Base-by-base conservation (phyloP, 1,284 basidiomycete genomes). In the Austroboletus novae-zelandiae region DNA sequence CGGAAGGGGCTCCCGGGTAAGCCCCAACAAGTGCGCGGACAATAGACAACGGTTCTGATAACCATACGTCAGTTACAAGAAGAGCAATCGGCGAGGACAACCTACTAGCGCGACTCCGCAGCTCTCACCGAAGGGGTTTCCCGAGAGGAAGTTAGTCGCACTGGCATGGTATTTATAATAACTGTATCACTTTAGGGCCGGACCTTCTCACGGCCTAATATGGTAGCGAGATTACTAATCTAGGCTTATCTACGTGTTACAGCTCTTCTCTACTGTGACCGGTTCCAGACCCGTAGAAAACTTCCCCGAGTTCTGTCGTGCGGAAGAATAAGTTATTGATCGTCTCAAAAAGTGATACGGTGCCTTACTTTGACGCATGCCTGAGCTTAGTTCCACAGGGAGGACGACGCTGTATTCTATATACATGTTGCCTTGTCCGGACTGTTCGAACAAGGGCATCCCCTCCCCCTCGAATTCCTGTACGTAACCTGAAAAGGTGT, bases 381-480 rank as follows among this genome's bases (percentile, higher is more conserved):
- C 78, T 41, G 79, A 62, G 36, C 83, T 77, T 20, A 98, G 70
- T 44, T 84, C 77, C 40, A 78, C 73, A 0, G 94, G 95, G 48
- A 98, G 70, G 20, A 97, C 84, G 44, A 98, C 91, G 46, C 80
- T 89, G 71, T 95, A 98, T 68, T 97, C 93, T 45, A 98, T 79
- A 64, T 83, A 98, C 48, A 98, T 74, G 67, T 95, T 86, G 27
- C 95, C 95, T 56, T 86, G 79, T 4, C 75, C 74, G 10, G 77
- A 71, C 31, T 73, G 71, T 53, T 81, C 79, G 60, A 81, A 89
- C 25, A 85, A 64, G 3, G 93, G 92, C 92, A 96, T 92, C 2
- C 94, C 94, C 67, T 98, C 91, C 34, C 81, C 91, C 57, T 86
- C 79, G 44, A 98, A 78, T 11, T 79, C 82, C 66, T 97, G 89